Evolutionary conservation across 306 rosid species (phyloP).

Genomic region (Vigna angularis): DNA sequence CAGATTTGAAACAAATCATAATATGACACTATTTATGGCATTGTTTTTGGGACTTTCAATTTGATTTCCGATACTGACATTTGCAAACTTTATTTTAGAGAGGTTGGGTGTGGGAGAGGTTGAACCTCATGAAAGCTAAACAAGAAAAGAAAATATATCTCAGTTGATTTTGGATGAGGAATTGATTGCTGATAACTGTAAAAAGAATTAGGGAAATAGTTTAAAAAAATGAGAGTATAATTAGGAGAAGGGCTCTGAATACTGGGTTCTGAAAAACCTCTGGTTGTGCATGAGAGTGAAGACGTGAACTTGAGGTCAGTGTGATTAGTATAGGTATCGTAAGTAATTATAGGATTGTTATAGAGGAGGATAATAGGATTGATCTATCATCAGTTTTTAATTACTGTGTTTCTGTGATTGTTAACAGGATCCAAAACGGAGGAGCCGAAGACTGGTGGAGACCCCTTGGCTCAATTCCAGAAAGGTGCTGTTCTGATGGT

Average conservation of each 20-base stretch:
- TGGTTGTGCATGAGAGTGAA: conserved; percentile 3
- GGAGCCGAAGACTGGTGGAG: conserved; percentile 74
- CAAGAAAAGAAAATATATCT: neutral
- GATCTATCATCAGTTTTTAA: conserved; percentile 6
- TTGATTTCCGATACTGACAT: neutral
- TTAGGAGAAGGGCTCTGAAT: neutral
- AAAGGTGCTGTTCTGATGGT: conserved; percentile 92
- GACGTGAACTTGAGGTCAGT: neutral
- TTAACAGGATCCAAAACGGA: conserved; percentile 76
- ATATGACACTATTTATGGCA: neutral
- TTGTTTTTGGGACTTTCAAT: neutral
- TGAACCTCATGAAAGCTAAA: neutral
- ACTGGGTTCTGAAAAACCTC: neutral
- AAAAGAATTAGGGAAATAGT: too few species aligned
- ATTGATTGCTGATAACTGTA: neutral
- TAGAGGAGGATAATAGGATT: conserved; percentile 11
- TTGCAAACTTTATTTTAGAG: neutral
- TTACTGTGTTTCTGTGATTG: neutral
- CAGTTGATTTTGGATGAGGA: neutral
- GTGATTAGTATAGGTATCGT: neutral
- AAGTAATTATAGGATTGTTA: neutral
- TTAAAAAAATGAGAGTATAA: neutral
- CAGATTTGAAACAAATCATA: neutral
- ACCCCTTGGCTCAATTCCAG: conserved; percentile 58
- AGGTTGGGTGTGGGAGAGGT: neutral